A percentile compares a stretch with the other conserved stretches of the same genome.
Evolutionary conservation across 2,329 filamentous ascomycete genomes (phyloP).

Genomic region (Huntiella omanensis): DNA sequence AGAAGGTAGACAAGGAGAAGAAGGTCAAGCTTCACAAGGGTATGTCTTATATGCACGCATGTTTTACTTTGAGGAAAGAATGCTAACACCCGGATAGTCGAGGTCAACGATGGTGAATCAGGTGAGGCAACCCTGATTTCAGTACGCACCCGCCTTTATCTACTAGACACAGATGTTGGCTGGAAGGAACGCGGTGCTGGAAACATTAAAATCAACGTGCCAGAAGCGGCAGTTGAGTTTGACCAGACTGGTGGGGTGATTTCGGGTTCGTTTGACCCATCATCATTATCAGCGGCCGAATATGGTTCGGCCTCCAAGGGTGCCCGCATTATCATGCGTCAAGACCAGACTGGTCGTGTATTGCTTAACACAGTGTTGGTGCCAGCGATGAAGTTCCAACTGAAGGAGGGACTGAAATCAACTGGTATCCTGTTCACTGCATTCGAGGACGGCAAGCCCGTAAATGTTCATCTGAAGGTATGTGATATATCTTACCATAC

Average conservation of each 20-base stretch:
- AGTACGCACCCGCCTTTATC: conserved; percentile 69
- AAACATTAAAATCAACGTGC: conserved; percentile 67
- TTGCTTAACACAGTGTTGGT: conserved; percentile 72
- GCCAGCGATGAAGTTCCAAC: conserved; percentile 60
- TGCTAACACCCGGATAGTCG: conserved; percentile 25
- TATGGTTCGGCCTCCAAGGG: conserved; percentile 22
- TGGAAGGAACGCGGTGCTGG: conserved; percentile 87
- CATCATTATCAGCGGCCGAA: conserved; percentile 20
- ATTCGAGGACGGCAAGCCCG: conserved; percentile 36
- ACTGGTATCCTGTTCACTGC: conserved; percentile 49
- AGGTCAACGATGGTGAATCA: conserved; percentile 71
- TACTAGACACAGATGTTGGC: conserved; percentile 48
- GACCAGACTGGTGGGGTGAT: conserved; percentile 32
- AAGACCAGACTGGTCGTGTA: conserved; percentile 73
- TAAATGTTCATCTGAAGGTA: conserved; percentile 44
- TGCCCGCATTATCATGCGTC: conserved; percentile 70
- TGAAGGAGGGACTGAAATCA: conserved; percentile 54
- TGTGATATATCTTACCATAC: conserved; percentile 13
- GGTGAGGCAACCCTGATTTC: conserved; percentile 58
- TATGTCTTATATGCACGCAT: conserved; percentile 24
- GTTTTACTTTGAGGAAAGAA: background rate
- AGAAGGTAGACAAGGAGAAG: conserved; percentile 31
- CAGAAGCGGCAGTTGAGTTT: conserved; percentile 34
- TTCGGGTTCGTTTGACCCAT: conserved; percentile 36
- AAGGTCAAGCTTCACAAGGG: conserved; percentile 49